A percentile compares a stretch with the other conserved stretches of the same genome.
These are phyloP conservation scores for Sarcodon aspratus DNA, from an alignment of 768 basidiomycete genomes.

Conservation along the genomic window DNA sequence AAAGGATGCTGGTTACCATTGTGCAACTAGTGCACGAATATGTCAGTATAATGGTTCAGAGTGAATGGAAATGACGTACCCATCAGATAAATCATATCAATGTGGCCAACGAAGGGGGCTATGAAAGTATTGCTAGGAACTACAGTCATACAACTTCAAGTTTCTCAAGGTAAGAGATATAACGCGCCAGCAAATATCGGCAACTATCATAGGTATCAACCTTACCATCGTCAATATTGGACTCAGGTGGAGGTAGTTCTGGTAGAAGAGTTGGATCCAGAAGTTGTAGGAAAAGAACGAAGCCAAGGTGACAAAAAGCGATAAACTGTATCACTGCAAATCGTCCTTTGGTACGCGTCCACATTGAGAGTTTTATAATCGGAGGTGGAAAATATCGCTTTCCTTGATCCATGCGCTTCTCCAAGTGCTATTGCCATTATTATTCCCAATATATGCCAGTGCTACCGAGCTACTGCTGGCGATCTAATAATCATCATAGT, in stretches of 20 bases:
- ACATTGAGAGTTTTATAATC: constrained; percentile 50
- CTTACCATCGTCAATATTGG: constrained; percentile 56
- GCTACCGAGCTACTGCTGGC: constrained; percentile 12
- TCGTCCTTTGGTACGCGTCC: constrained; percentile 49
- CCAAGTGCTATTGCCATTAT: constrained; percentile 58
- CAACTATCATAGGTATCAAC: constrained; percentile 63
- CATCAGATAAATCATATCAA: constrained; percentile 46
- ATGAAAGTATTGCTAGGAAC: constrained; percentile 42
- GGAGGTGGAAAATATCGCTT: constrained; percentile 53
- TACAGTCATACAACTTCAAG: background rate
- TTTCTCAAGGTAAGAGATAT: background rate
- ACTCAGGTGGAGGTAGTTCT: constrained; percentile 41
- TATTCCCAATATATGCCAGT: constrained; percentile 17
- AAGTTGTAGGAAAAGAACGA: constrained; percentile 44
- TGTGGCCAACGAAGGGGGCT: constrained; percentile 40
- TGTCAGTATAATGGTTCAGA: background rate
- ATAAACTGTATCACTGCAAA: constrained; percentile 51
- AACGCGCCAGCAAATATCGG: constrained; percentile 36
- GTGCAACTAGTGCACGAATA: constrained; percentile 40
- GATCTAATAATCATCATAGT: constrained; percentile 5
- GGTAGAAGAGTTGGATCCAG: constrained; percentile 62
- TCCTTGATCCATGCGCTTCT: constrained; percentile 14
- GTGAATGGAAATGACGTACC: background rate
- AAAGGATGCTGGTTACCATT: constrained; percentile 43
- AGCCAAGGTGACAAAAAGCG: constrained; percentile 57